These are phyloP conservation scores for Fusarium kyushuense DNA, from an alignment of 2,329 filamentous ascomycete species.

Conservation along the genomic window DNA sequence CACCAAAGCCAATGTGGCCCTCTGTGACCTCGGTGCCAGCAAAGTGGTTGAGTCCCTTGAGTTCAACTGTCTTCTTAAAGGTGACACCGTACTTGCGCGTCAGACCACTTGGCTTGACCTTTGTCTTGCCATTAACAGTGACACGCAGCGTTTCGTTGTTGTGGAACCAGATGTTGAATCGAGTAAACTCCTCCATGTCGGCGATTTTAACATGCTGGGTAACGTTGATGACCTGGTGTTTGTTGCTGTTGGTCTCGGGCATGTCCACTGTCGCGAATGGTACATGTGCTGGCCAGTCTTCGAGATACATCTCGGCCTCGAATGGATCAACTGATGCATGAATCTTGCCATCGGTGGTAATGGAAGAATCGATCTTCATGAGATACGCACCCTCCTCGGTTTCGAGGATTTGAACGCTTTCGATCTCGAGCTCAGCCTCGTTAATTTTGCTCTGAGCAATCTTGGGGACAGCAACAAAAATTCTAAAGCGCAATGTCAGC, in stretches of 20 bases:
- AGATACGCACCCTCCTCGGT: constrained; percentile 59
- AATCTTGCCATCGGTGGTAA: constrained; percentile 63
- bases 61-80: constrained; percentile 67
- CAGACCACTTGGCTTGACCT: constrained; percentile 64
- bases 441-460: constrained; percentile 69
- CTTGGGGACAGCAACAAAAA: constrained; percentile 67
- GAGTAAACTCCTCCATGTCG: constrained; percentile 62
- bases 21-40: constrained; percentile 65
- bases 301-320: constrained; percentile 66
- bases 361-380: constrained; percentile 68
- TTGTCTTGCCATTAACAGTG: constrained; percentile 64
- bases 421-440: constrained; percentile 63
- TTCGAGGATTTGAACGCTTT: constrained; percentile 63
- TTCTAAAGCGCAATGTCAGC: constrained; percentile 53
- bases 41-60: constrained; percentile 68
- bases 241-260: constrained; percentile 63
- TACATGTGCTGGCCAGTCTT: constrained; percentile 59
- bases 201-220: constrained; percentile 61
- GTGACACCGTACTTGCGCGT: constrained; percentile 61
- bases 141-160: constrained; percentile 63
- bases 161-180: constrained; percentile 68
- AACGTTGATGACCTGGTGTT: constrained; percentile 64
- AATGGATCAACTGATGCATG: constrained; percentile 65
- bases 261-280: constrained; percentile 66
- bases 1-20: constrained; percentile 59